Conservation (phyloP, 805 yeast genomes). For the Ogataea nitratoaversa region DNA sequence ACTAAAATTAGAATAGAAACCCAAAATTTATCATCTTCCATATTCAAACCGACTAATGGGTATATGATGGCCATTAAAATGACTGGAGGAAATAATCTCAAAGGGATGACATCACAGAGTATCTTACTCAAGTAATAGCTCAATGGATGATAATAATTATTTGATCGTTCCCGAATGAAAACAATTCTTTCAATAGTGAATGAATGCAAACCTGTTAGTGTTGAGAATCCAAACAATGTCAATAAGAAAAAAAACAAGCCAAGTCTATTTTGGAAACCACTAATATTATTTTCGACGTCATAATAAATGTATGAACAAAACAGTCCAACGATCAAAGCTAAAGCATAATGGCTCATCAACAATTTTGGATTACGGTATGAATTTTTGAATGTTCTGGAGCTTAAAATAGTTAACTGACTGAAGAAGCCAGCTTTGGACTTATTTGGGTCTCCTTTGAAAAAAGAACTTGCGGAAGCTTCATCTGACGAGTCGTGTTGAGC, state of each 20-base stretch:
- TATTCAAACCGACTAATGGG: constrained; percentile 85
- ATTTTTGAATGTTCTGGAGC: constrained; percentile 87
- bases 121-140: constrained; percentile 85
- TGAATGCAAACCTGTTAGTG: constrained; percentile 86
- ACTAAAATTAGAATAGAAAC: constrained; percentile 67
- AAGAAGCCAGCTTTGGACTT: constrained; percentile 53
- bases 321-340: constrained; percentile 71
- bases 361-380: constrained; percentile 88
- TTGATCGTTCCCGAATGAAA: constrained; percentile 89
- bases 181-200: constrained; percentile 86
- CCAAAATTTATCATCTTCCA: constrained; percentile 69
- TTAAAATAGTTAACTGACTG: constrained; percentile 67
- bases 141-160: constrained; percentile 85
- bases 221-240: constrained; percentile 90
- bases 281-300: constrained; percentile 78
- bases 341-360: constrained; percentile 76
- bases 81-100: constrained; percentile 89
- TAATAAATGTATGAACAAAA: constrained; percentile 86
- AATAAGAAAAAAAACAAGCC: constrained; percentile 90
- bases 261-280: constrained; percentile 94
- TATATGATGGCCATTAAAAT: constrained; percentile 75
- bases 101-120: constrained; percentile 86
- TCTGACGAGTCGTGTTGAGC: constrained; percentile 9
- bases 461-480: constrained; percentile 17
- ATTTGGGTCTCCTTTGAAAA: constrained; percentile 27